Conservation (phyloP, 2,329 filamentous ascomycete species). For the Ilyonectria destructans region DNA sequence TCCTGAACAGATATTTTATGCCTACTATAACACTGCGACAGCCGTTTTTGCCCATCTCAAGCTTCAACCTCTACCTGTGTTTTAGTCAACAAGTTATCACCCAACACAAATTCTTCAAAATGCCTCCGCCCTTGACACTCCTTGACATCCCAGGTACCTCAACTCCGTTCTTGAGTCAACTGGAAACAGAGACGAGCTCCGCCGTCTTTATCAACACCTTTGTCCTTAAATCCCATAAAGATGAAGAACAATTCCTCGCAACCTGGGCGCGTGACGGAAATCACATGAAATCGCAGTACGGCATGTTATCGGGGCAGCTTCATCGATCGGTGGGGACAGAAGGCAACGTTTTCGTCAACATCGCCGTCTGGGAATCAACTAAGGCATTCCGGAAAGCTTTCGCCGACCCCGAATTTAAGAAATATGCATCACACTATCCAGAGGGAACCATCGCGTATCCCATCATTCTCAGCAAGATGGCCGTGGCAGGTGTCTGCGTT, state of each 20-base stretch:
- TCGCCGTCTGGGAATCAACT: background rate
- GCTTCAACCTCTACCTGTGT: background rate
- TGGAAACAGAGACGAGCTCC: background rate
- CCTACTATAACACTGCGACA: too few relatives aligned
- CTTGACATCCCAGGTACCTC: background rate
- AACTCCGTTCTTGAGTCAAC: background rate
- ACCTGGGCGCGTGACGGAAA: background rate
- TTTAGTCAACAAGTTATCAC: background rate
- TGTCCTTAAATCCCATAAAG: background rate
- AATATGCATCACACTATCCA: background rate
- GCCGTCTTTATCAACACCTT: background rate
- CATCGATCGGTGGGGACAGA: background rate
- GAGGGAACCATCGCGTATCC: background rate
- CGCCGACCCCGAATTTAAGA: background rate
- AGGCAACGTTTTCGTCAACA: constrained; percentile 2
- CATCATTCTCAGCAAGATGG: background rate
- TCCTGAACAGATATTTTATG: background rate
- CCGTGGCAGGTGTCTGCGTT: background rate
- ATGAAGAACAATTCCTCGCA: background rate
- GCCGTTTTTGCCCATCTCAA: background rate
- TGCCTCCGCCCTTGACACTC: background rate
- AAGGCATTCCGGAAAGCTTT: background rate
- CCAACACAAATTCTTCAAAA: background rate
- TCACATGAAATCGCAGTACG: background rate
- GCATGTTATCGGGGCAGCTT: background rate